Conservation (phyloP, 768 basidiomycete species). For the Pleurotus tuber-regium region DNA sequence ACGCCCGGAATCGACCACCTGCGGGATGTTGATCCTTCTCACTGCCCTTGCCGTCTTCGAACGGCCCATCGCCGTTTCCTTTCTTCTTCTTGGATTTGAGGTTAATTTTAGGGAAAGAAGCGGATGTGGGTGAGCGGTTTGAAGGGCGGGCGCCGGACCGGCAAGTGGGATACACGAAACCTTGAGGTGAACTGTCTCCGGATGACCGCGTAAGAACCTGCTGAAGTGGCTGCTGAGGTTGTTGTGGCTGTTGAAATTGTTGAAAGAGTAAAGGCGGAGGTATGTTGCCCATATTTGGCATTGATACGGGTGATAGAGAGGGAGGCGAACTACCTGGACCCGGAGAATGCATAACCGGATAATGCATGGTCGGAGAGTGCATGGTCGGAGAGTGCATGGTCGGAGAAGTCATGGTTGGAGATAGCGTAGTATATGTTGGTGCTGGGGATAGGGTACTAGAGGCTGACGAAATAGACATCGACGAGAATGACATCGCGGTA, state of each 20-base stretch:
- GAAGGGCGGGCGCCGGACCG: conserved; percentile 1
- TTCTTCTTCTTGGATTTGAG: conserved; percentile 7
- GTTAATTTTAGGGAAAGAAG: conserved; percentile 5
- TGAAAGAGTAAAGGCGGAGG: conserved; percentile 6
- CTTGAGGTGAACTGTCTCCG: neutral
- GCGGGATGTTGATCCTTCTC: neutral
- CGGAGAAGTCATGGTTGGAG: neutral
- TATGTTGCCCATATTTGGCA: neutral
- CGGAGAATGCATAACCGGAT: neutral
- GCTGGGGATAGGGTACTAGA: conserved; percentile 4
- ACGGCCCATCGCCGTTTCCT: neutral
- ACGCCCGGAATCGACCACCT: conserved; percentile 1
- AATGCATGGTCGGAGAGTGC: too few relatives aligned
- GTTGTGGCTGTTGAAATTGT: neutral
- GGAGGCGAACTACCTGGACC: neutral
- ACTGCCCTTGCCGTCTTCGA: neutral
- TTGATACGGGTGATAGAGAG: neutral
- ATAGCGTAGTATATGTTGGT: neutral
- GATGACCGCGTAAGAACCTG: neutral
- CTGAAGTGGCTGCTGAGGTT: neutral
- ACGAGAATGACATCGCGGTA: conserved; percentile 6
- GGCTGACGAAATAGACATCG: conserved; percentile 3
- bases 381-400: too few relatives aligned
- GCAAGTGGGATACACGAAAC: conserved; percentile 6
- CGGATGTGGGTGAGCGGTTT: neutral